Percentiles rank a stretch among this genome's conserved stretches.
These are phyloP conservation scores for Nannochloropsis salina DNA, from an alignment of 108 stramenopile species.

Conservation along the genomic window DNA sequence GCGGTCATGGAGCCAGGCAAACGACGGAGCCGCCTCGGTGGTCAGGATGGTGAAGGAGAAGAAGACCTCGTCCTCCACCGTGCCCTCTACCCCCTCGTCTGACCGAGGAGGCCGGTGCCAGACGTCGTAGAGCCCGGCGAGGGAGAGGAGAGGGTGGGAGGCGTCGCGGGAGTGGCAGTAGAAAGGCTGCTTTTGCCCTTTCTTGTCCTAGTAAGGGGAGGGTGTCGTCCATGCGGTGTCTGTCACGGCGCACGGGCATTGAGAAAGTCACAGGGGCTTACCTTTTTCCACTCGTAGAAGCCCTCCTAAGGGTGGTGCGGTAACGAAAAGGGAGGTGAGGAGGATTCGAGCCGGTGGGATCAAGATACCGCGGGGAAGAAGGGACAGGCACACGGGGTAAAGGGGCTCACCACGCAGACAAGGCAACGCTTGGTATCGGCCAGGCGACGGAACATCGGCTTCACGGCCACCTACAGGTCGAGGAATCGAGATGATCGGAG, in stretches of 20 bases:
- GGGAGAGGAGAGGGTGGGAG: conserved; percentile 20
- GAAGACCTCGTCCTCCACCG: conserved; percentile 41
- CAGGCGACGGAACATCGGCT: conserved; percentile 41
- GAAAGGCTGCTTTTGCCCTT: conserved; percentile 45
- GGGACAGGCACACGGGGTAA: not conserved
- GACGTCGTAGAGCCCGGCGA: conserved; percentile 36
- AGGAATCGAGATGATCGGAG: not conserved
- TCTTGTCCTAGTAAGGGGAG: conserved; percentile 8
- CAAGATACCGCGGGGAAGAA: not conserved
- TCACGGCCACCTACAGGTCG: conserved; percentile 25
- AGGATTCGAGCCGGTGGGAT: not conserved
- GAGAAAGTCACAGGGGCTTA: not conserved
- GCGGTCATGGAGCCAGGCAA: conserved; percentile 46
- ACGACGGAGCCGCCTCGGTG: conserved; percentile 33
- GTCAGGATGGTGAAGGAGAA: conserved; percentile 46
- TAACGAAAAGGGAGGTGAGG: not conserved
- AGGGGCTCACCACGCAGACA: conserved; percentile 20
- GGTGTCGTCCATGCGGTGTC: not conserved
- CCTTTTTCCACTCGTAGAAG: conserved; percentile 49
- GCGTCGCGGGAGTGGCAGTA: conserved; percentile 31
- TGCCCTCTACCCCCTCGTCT: not conserved
- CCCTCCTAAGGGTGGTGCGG: conserved; percentile 23
- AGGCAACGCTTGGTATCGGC: conserved; percentile 29
- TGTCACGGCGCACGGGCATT: not conserved
- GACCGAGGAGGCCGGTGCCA: conserved; percentile 19